A percentile compares a stretch with the other conserved stretches of the same genome.
These are phyloP conservation scores for Leishmania turanica DNA, from an alignment of 208 protist genomes.

Conservation along the genomic window DNA sequence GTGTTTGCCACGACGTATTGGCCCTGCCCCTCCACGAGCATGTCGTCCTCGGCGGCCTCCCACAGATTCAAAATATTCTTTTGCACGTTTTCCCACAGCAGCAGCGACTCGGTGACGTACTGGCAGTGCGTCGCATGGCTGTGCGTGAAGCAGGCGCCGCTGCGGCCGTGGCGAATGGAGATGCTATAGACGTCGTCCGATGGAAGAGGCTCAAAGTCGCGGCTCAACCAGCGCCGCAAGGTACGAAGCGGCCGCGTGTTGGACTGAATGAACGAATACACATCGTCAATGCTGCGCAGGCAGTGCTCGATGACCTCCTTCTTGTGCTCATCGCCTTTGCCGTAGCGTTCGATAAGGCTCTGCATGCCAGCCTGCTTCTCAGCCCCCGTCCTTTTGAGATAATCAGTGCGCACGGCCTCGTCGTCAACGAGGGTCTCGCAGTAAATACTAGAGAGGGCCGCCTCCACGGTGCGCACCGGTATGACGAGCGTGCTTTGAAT, in stretches of 20 bases:
- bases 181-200: constrained; percentile 39
- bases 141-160: constrained; percentile 95
- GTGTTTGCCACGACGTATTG: constrained; percentile 90
- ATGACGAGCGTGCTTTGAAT: constrained; percentile 64
- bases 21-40: constrained; percentile 71
- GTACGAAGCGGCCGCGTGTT: constrained; percentile 80
- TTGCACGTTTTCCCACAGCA: constrained; percentile 95
- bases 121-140: constrained; percentile 93
- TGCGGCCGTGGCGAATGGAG: constrained; percentile 45
- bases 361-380: constrained; percentile 67
- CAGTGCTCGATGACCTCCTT: constrained; percentile 73
- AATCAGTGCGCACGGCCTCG: constrained; percentile 63
- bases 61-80: constrained; percentile 94
- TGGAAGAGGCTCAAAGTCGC: constrained; percentile 64
- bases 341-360: constrained; percentile 59
- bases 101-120: constrained; percentile 96
- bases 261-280: constrained; percentile 83
- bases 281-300: constrained; percentile 96
- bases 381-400: constrained; percentile 37
- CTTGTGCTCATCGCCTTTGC: constrained; percentile 30
- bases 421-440: constrained; percentile 72
- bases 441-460: constrained; percentile 50
- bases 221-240: constrained; percentile 53
- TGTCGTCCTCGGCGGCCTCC: constrained; percentile 94
- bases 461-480: constrained; percentile 89